Evolutionary conservation across 495 filamentous ascomycete genomes (phyloP).

Genomic region (Parathielavia hyrcaniae): DNA sequence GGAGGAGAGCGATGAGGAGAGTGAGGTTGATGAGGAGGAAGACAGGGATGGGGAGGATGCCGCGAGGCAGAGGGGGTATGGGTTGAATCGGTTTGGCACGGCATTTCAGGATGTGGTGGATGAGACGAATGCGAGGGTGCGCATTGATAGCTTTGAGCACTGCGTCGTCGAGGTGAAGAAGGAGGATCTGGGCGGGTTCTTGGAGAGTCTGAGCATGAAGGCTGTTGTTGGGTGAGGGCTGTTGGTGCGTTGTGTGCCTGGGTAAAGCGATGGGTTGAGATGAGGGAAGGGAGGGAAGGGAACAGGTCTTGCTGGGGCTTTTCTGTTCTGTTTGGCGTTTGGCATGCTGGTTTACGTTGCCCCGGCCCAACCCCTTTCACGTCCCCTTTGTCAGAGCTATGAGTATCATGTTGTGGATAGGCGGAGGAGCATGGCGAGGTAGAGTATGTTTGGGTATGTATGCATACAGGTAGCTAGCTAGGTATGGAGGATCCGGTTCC

Average conservation of each 20-base stretch:
- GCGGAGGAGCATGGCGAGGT: conserved; percentile 6
- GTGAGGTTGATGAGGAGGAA: conserved; percentile 55
- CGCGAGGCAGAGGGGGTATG: conserved; percentile 53
- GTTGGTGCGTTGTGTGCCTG: neutral
- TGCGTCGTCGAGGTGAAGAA: conserved; percentile 95
- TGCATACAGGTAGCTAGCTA: neutral
- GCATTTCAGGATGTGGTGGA: conserved; percentile 93
- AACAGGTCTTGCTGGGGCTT: neutral
- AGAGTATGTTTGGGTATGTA: neutral
- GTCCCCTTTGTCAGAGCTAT: neutral
- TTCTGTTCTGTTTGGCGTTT: conserved; percentile 4
- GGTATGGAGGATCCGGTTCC: no score
- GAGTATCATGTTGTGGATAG: conserved; percentile 1
- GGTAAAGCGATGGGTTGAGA: neutral
- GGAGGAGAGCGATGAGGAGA: conserved; percentile 42
- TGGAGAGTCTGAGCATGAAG: conserved; percentile 88
- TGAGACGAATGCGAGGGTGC: conserved; percentile 81
- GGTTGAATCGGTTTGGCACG: conserved; percentile 82
- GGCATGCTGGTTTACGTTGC: neutral
- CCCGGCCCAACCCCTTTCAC: neutral
- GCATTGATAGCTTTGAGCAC: conserved; percentile 95
- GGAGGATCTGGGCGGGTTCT: conserved; percentile 85
- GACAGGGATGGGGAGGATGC: conserved; percentile 56
- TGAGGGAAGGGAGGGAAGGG: neutral
- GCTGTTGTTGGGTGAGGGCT: conserved; percentile 69